Evolutionary conservation across 2,329 filamentous ascomycete genomes (phyloP).

Genomic region (Hypoxylon sp.): DNA sequence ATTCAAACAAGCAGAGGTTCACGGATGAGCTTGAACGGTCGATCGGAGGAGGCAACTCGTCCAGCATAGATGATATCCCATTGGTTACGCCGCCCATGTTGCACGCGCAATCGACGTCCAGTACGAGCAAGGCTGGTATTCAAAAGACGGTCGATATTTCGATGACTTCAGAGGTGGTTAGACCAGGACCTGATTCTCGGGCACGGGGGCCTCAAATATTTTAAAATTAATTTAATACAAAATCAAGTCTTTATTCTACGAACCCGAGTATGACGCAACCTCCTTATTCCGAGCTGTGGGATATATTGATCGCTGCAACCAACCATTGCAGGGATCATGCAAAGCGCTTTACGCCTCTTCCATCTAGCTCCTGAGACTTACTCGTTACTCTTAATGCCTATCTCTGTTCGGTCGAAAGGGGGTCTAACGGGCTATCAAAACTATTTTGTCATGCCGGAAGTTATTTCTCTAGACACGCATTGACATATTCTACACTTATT

Average conservation of each 20-base stretch:
- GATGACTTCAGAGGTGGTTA: conserved; percentile 23
- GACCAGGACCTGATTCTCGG: conserved; percentile 9
- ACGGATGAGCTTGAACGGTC: conserved; percentile 30
- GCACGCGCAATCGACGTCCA: background rate
- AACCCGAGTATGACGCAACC: background rate
- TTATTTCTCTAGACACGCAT: too few species aligned
- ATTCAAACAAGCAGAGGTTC: conserved; percentile 26
- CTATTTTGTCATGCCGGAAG: too few species aligned
- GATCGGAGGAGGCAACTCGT: conserved; percentile 27
- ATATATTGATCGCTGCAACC: too few species aligned
- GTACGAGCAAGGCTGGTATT: conserved; percentile 5
- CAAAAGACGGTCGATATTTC: conserved; percentile 37
- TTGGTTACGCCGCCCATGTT: conserved; percentile 26
- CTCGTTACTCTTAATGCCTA: too few species aligned
- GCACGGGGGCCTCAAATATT: conserved; percentile 17
- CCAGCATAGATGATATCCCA: conserved; percentile 40
- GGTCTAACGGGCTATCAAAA: too few species aligned
- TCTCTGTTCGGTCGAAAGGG: too few species aligned
- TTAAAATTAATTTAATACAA: conserved; percentile 15
- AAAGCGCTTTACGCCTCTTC: too few species aligned
- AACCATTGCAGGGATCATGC: too few species aligned
- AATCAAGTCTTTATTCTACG: background rate
- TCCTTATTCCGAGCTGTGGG: too few species aligned
- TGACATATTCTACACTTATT: too few species aligned
- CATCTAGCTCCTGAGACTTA: too few species aligned